Percentiles rank a stretch among this genome's conserved stretches.
phyloP scores from a whole-genome alignment of 2,329 filamentous ascomycete genomes.

The Epichloe baconii region DNA sequence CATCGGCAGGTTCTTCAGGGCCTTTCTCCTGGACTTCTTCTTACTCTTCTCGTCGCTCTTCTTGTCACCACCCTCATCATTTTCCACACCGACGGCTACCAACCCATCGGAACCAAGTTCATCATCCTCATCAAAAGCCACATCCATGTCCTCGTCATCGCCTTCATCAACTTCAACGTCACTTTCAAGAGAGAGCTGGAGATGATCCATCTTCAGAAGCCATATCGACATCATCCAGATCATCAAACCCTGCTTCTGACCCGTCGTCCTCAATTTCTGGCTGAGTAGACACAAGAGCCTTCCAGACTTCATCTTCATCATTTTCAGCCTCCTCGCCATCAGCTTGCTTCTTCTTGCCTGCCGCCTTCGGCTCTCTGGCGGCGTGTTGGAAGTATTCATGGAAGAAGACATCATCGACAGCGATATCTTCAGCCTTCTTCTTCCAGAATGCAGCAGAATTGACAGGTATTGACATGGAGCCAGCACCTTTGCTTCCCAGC shows the following conservation, averaged over 20 bases:
- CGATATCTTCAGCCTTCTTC: slow-evolving; percentile 76
- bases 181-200: slow-evolving; percentile 25
- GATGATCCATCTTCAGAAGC: slow-evolving; percentile 33
- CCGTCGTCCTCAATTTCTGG: slow-evolving; percentile 48
- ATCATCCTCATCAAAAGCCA: slow-evolving; percentile 27
- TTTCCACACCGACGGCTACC: slow-evolving; percentile 19
- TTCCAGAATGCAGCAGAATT: slow-evolving; percentile 89
- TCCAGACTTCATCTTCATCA: slow-evolving; percentile 77
- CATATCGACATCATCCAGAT: slow-evolving; percentile 35
- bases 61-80: slow-evolving; percentile 40
- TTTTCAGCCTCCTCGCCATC: slow-evolving; percentile 36
- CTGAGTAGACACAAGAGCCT: slow-evolving; percentile 69
- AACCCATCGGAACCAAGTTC: slow-evolving; percentile 29
- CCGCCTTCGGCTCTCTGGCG: slow-evolving; percentile 42
- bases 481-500: slow-evolving; percentile 37
- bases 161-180: slow-evolving; percentile 30
- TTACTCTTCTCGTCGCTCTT: slow-evolving; percentile 42
- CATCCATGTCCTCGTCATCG: slow-evolving; percentile 29
- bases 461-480: slow-evolving; percentile 33
- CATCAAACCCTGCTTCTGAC: slow-evolving; percentile 36
- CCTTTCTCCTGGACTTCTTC: slow-evolving; percentile 54
- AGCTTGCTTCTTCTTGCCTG: slow-evolving; percentile 37
- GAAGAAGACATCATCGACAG: slow-evolving; percentile 93
- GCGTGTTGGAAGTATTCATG: slow-evolving; percentile 85
- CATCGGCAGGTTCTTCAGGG: slow-evolving; percentile 76